phyloP scores from a whole-genome alignment of 768 basidiomycete genomes.

The Cantharellus anzutake region DNA sequence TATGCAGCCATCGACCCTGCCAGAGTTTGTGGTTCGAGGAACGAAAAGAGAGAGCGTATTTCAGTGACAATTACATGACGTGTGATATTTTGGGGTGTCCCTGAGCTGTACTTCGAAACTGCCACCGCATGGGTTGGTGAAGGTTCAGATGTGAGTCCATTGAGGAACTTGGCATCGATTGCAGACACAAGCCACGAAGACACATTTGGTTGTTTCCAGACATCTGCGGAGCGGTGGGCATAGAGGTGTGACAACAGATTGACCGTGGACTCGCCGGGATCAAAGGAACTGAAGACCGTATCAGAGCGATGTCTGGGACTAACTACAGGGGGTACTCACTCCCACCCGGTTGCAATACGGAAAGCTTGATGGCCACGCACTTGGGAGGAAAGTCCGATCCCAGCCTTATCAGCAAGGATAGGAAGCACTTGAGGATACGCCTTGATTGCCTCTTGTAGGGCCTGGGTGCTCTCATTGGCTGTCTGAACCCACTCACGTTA shows the following conservation, averaged over 20 bases:
- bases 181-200: conserved; percentile 53
- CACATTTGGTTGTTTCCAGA: conserved; percentile 64
- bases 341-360: conserved; percentile 45
- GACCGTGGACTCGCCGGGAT: conserved; percentile 24
- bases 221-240: conserved; percentile 45
- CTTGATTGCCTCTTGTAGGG: conserved; percentile 51
- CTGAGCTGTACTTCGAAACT: conserved; percentile 18
- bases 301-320: background rate
- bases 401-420: conserved; percentile 71
- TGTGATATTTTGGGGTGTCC: conserved; percentile 35
- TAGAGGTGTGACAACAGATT: conserved; percentile 84
- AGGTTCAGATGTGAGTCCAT: background rate
- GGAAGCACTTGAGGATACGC: conserved; percentile 69
- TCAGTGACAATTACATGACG: conserved; percentile 59
- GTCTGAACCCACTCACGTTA: conserved; percentile 19
- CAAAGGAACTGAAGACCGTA: conserved; percentile 1
- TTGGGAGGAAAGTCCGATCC: conserved; percentile 38
- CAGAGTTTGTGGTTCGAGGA: conserved; percentile 43
- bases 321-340: conserved; percentile 23
- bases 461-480: conserved; percentile 40
- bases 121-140: background rate
- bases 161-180: conserved; percentile 18
- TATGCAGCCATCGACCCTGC: conserved; percentile 44
- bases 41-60: conserved; percentile 39
- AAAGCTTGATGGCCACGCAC: conserved; percentile 45